Evolutionary conservation across 805 yeast species (phyloP).

Genomic region (Wickerhamomyces queroliae): DNA sequence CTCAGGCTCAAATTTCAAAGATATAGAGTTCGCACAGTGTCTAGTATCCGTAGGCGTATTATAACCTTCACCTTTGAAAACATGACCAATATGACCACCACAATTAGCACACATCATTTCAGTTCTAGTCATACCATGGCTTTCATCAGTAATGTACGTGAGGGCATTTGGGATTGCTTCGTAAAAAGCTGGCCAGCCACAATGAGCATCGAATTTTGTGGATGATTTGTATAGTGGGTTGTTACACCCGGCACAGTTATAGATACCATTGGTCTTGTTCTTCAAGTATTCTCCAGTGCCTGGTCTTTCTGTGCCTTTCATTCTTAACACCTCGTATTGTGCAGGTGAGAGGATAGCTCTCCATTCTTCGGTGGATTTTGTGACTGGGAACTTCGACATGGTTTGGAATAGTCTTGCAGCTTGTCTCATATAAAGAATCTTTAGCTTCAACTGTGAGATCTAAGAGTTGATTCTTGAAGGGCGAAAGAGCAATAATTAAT

Average conservation of each 20-base stretch:
- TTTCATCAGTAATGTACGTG: constrained; percentile 48
- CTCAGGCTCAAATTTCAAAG: constrained; percentile 53
- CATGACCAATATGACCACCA: constrained; percentile 95
- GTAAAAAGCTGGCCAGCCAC: constrained; percentile 99
- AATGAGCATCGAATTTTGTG: constrained; percentile 83
- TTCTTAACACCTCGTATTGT: constrained; percentile 74
- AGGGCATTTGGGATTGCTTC: constrained; percentile 83
- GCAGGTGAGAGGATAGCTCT: constrained; percentile 66
- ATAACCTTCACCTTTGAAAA: constrained; percentile 91
- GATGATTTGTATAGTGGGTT: constrained; percentile 72
- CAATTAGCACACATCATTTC: constrained; percentile 88
- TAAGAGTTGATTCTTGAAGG: neutral
- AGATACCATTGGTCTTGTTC: constrained; percentile 52
- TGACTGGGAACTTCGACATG: constrained; percentile 12
- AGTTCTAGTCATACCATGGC: constrained; percentile 75
- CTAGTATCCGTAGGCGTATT: constrained; percentile 78
- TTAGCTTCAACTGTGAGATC: neutral
- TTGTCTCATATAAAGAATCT: constrained; percentile 1
- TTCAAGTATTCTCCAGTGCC: constrained; percentile 34
- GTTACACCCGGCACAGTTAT: constrained; percentile 82
- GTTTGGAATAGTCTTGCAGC: constrained; percentile 1
- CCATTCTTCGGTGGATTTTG: constrained; percentile 60
- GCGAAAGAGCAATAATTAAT: neutral
- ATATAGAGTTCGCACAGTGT: constrained; percentile 89
- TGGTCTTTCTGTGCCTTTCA: constrained; percentile 45